These are phyloP conservation scores for Aschersonia sp. DNA, from an alignment of 2,329 filamentous ascomycete species.

Conservation along the genomic window DNA sequence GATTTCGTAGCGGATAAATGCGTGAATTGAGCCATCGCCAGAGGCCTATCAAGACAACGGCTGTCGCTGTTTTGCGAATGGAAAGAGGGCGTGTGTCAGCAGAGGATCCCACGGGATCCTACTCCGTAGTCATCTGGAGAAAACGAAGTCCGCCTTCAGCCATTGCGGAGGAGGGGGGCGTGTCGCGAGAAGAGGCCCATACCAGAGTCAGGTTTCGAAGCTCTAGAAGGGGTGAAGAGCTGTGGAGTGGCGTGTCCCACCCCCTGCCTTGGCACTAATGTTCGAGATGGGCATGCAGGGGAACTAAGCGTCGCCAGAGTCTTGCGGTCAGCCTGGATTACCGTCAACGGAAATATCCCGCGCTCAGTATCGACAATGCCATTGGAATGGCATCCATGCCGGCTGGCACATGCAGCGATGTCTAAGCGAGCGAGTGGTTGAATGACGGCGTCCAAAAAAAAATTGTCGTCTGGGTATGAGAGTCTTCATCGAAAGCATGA, in stretches of 20 bases:
- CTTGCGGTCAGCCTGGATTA: neutral
- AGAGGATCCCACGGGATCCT: neutral
- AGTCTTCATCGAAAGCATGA: too few species aligned
- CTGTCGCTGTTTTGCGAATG: slow-evolving; percentile 4
- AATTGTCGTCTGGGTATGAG: too few species aligned
- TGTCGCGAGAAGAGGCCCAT: neutral
- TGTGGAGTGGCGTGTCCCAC: neutral
- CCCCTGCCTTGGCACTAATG: neutral
- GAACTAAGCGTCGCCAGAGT: neutral
- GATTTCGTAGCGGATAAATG: slow-evolving; percentile 6
- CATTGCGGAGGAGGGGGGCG: neutral
- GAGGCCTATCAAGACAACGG: slow-evolving; percentile 6
- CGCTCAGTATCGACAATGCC: neutral
- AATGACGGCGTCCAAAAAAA: too few species aligned
- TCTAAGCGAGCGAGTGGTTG: too few species aligned
- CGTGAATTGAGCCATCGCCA: slow-evolving; percentile 2
- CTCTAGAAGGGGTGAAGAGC: neutral
- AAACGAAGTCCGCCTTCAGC: neutral
- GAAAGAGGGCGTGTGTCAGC: neutral
- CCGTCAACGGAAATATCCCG: neutral
- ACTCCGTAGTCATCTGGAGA: neutral
- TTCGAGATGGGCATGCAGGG: neutral
- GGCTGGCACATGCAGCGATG: neutral
- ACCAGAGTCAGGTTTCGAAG: neutral
- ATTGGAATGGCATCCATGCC: neutral